phyloP scores from a whole-genome alignment of 805 yeast genomes.

The Candida tallmaniae region DNA sequence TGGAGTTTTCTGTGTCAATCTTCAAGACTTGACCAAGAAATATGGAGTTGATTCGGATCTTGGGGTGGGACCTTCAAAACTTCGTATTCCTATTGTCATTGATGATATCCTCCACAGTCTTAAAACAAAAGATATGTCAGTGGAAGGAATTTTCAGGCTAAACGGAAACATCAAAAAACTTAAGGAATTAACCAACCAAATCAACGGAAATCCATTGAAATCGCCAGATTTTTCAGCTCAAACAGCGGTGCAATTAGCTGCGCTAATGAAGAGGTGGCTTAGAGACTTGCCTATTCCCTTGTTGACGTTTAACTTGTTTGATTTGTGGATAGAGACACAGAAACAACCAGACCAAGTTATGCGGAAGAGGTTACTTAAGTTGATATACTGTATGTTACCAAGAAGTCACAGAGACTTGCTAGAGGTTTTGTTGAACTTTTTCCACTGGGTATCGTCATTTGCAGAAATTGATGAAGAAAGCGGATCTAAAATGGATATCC shows the following conservation, averaged over 20 bases:
- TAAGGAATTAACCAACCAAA: conserved; percentile 64
- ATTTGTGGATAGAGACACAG: conserved; percentile 72
- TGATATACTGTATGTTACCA: conserved; percentile 76
- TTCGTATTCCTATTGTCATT: conserved; percentile 77
- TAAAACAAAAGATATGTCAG: conserved; percentile 88
- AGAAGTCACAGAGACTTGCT: conserved; percentile 74
- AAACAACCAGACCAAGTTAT: conserved; percentile 40
- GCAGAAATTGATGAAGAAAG: conserved; percentile 86
- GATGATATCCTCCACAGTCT: conserved; percentile 84
- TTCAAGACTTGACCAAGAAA: conserved; percentile 62
- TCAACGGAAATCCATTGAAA: conserved; percentile 68
- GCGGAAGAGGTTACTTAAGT: conserved; percentile 52
- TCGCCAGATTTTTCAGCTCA: conserved; percentile 71
- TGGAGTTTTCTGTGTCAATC: conserved; percentile 72
- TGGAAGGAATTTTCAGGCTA: conserved; percentile 92
- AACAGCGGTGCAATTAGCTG: conserved; percentile 88
- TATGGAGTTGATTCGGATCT: conserved; percentile 80
- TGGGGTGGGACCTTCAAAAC: conserved; percentile 77
- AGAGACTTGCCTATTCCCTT: conserved; percentile 93
- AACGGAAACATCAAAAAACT: conserved; percentile 90
- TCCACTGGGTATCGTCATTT: conserved; percentile 94
- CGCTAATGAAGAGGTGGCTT: conserved; percentile 82
- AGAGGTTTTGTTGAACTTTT: conserved; percentile 80
- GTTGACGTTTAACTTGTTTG: conserved; percentile 69
- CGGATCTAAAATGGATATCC: conserved; percentile 90